These are phyloP conservation scores for cucumber (Cucumis sativus) DNA, from an alignment of 306 rosid species.

Conservation along the genomic window Cucumber_9930_V3 NC_026656.2:17660001-17660500, in stretches of 20 bases:
- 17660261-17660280: too few species aligned
- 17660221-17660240: not conserved
- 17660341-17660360: too few species aligned
- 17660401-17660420: too few species aligned
- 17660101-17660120: constrained; percentile 39
- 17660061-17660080: constrained; percentile 25
- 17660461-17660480: too few species aligned
- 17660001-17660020: not conserved
- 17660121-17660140: constrained; percentile 6
- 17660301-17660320: not conserved
- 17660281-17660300: not conserved
- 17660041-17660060: not conserved
- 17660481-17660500: too few species aligned
- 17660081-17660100: constrained; percentile 37
- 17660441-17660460: too few species aligned
- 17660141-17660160: not conserved
- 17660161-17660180: constrained; percentile 4
- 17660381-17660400: too few species aligned
- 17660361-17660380: too few species aligned
- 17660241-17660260: not conserved
- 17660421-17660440: too few species aligned
- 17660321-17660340: too few species aligned
- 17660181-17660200: constrained; percentile 3
- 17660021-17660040: not conserved
- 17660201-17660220: not conserved